phyloP scores from a whole-genome alignment of 208 protist genomes.

The Leishmania tarentolae region DNA sequence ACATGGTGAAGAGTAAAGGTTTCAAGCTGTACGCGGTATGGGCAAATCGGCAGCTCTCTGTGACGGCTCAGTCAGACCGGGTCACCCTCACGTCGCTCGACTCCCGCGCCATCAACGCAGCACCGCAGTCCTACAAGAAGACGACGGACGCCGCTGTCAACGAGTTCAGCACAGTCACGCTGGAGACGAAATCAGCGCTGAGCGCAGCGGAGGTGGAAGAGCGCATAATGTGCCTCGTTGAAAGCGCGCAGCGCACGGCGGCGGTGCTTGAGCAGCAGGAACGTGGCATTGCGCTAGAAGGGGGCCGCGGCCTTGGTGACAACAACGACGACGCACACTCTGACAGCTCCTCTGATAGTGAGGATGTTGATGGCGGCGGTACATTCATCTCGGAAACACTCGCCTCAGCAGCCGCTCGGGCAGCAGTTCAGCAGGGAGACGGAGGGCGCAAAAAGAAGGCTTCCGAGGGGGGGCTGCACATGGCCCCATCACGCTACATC shows the following conservation, averaged over 20 bases:
- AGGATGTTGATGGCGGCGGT: slow-evolving; percentile 30
- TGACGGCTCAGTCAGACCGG: slow-evolving; percentile 29
- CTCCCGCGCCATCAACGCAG: slow-evolving; percentile 18
- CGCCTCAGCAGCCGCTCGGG: slow-evolving; percentile 22
- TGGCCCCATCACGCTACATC: slow-evolving; percentile 78
- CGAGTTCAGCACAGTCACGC: slow-evolving; percentile 56
- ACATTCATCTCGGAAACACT: slow-evolving; percentile 5
- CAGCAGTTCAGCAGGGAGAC: slow-evolving; percentile 19
- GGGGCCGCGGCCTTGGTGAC: slow-evolving; percentile 9
- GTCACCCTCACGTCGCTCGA: slow-evolving; percentile 30
- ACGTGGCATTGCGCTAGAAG: slow-evolving; percentile 25
- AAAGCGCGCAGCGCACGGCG: slow-evolving; percentile 52
- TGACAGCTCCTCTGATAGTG: slow-evolving; percentile 33
- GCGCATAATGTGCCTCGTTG: slow-evolving; percentile 46
- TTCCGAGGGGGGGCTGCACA: slow-evolving; percentile 33
- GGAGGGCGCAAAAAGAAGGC: slow-evolving; percentile 30
- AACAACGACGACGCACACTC: slow-evolving; percentile 37
- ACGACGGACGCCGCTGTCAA: slow-evolving; percentile 27
- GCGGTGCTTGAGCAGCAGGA: slow-evolving; percentile 58
- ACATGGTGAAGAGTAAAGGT: slow-evolving; percentile 80
- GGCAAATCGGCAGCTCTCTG: slow-evolving; percentile 64
- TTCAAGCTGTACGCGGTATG: slow-evolving; percentile 80
- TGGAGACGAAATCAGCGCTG: slow-evolving; percentile 41
- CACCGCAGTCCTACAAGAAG: slow-evolving; percentile 30
- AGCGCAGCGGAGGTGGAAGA: slow-evolving; percentile 46